A percentile compares a stretch with the other conserved stretches of the same genome.
Evolutionary conservation across 208 protist genomes (phyloP).

Genomic region (Tritrichomonas foetus): DNA sequence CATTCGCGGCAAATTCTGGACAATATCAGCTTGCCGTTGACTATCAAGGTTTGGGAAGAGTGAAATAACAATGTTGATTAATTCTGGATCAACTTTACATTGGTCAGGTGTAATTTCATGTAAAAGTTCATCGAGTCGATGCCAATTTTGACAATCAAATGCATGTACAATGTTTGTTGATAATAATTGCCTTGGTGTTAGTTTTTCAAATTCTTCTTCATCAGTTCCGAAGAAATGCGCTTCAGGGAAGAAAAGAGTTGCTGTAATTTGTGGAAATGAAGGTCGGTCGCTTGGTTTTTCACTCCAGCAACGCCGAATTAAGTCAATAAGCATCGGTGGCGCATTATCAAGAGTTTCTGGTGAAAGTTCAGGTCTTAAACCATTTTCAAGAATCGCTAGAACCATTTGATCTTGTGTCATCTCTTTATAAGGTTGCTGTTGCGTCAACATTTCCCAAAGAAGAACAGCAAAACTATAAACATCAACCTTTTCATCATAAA

Average conservation of each 20-base stretch:
- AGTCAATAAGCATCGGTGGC: not conserved
- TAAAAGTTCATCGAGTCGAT: not conserved
- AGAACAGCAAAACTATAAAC: constrained; percentile 59
- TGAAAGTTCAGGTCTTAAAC: not conserved
- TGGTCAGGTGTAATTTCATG: not conserved
- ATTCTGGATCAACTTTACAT: not conserved
- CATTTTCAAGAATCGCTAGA: not conserved
- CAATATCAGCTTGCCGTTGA: not conserved
- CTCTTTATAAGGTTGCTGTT: constrained; percentile 40
- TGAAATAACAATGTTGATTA: not conserved
- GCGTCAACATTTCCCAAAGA: constrained; percentile 58
- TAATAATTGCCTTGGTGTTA: not conserved
- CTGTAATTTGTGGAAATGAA: not conserved
- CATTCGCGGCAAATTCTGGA: not conserved
- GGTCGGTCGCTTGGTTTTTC: not conserved
- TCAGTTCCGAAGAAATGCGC: not conserved
- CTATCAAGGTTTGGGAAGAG: not conserved
- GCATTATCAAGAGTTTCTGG: not conserved
- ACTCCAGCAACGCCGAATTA: not conserved
- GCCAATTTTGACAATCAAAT: not conserved
- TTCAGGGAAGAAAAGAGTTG: not conserved
- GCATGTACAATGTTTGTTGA: not conserved
- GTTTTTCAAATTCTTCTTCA: not conserved
- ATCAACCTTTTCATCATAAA: constrained; percentile 55
- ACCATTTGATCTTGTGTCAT: constrained; percentile 17